Evolutionary conservation across 148 eudicot species (phyloP).

Genomic region (Fagopyrum esculentum): DNA sequence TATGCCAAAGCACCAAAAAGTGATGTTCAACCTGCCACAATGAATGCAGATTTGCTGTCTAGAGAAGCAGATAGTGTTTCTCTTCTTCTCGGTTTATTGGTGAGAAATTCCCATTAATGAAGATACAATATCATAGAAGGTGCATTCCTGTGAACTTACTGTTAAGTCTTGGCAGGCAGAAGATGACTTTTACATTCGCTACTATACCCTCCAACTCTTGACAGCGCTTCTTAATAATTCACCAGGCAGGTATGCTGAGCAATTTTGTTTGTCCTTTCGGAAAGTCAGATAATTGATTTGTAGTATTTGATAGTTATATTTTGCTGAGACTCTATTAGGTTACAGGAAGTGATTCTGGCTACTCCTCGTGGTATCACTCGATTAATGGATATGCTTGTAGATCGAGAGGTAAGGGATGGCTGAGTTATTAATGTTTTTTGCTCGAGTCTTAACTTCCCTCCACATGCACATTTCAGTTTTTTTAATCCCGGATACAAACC

Average conservation of each 20-base stretch:
- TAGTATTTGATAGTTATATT: slow-evolving; percentile 10
- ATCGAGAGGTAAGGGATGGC: slow-evolving; percentile 70
- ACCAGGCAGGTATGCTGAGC: slow-evolving; percentile 53
- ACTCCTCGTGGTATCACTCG: slow-evolving; percentile 94
- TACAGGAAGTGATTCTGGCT: slow-evolving; percentile 91
- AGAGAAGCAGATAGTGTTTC: slow-evolving; percentile 87
- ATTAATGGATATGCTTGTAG: slow-evolving; percentile 98
- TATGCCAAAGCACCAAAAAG: slow-evolving; percentile 48
- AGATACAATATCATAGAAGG: background rate
- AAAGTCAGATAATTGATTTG: slow-evolving; percentile 9
- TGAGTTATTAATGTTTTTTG: background rate
- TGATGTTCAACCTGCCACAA: slow-evolving; percentile 79
- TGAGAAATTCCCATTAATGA: slow-evolving; percentile 27
- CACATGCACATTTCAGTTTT: too few species aligned
- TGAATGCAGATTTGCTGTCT: slow-evolving; percentile 89
- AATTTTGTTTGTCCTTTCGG: background rate
- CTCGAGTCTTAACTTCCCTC: background rate
- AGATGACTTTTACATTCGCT: slow-evolving; percentile 93
- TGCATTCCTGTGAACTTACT: slow-evolving; percentile 3
- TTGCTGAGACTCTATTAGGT: slow-evolving; percentile 39
- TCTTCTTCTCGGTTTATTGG: slow-evolving; percentile 85
- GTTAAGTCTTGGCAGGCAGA: slow-evolving; percentile 51
- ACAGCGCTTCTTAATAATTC: slow-evolving; percentile 88
- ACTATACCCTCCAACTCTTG: slow-evolving; percentile 89
- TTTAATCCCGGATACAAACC: too few species aligned